These are phyloP conservation scores for Paecilomyces formosus DNA, from an alignment of 2,329 filamentous ascomycete genomes.

Conservation along the genomic window DNA sequence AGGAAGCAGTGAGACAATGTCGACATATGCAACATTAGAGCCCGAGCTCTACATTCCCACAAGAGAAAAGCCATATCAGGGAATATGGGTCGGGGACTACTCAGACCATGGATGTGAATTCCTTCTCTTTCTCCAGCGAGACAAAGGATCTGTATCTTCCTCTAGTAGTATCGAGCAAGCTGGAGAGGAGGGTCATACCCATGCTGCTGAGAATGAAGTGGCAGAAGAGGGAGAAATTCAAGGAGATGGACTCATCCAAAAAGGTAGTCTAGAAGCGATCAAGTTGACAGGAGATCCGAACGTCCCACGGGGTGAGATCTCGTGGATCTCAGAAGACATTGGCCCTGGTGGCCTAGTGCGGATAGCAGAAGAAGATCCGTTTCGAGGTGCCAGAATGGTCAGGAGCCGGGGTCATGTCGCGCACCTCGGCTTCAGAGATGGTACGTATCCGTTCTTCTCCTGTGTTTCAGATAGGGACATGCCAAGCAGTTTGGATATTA, in stretches of 20 bases:
- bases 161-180: slow-evolving; percentile 6
- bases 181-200: slow-evolving; percentile 10
- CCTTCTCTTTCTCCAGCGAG: slow-evolving; percentile 69
- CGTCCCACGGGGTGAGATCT: slow-evolving; percentile 76
- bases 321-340: slow-evolving; percentile 74
- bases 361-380: slow-evolving; percentile 58
- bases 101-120: slow-evolving; percentile 85
- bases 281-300: slow-evolving; percentile 91
- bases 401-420: slow-evolving; percentile 72
- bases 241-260: slow-evolving; percentile 46
- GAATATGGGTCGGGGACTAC: slow-evolving; percentile 91
- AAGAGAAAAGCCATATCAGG: slow-evolving; percentile 69
- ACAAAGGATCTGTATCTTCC: slow-evolving; percentile 18
- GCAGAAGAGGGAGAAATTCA: slow-evolving; percentile 40
- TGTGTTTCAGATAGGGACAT: background rate
- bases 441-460: slow-evolving; percentile 43
- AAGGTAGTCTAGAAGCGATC: slow-evolving; percentile 68
- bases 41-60: slow-evolving; percentile 74
- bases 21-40: slow-evolving; percentile 66
- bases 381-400: slow-evolving; percentile 68
- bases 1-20: slow-evolving; percentile 40
- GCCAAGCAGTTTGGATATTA: background rate
- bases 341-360: slow-evolving; percentile 57
- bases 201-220: background rate
- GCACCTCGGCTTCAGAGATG: slow-evolving; percentile 59